A percentile compares a stretch with the other conserved stretches of the same genome.
Evolutionary conservation across 371 early-diverging fungal species (phyloP).

Genomic region (Homolaphlyctis polyrhiza): DNA sequence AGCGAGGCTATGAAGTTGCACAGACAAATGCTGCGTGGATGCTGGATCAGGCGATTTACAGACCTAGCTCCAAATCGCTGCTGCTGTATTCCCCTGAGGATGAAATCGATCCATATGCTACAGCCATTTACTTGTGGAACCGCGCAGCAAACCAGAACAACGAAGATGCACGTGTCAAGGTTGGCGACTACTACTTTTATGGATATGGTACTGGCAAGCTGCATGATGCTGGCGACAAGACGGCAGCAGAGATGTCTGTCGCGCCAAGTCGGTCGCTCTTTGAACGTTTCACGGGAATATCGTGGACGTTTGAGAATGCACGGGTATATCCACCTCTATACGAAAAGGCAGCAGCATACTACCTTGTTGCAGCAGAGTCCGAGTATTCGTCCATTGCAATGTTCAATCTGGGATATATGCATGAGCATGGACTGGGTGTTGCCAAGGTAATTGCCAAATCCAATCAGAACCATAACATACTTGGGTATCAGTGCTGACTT

Average conservation of each 20-base stretch:
- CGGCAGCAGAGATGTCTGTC: neutral
- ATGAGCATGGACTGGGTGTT: slow-evolving; percentile 93
- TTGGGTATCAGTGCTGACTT: neutral
- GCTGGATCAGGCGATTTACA: slow-evolving; percentile 55
- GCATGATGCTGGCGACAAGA: neutral
- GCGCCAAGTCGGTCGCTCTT: neutral
- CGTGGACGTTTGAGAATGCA: neutral
- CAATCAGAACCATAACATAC: neutral
- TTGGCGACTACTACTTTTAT: slow-evolving; percentile 89
- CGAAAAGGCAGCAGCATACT: slow-evolving; percentile 79
- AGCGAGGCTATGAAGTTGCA: slow-evolving; percentile 76
- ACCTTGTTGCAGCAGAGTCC: slow-evolving; percentile 81
- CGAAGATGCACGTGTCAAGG: slow-evolving; percentile 81
- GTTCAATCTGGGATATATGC: slow-evolving; percentile 97
- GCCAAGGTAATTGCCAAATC: slow-evolving; percentile 41
- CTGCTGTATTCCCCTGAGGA: neutral
- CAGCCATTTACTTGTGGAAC: slow-evolving; percentile 85
- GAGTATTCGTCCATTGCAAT: slow-evolving; percentile 79
- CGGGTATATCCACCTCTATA: slow-evolving; percentile 34
- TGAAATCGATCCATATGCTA: slow-evolving; percentile 27
- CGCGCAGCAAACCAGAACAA: slow-evolving; percentile 94
- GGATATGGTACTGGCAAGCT: slow-evolving; percentile 48
- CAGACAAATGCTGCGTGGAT: slow-evolving; percentile 88
- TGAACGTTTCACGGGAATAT: neutral
- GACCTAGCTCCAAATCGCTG: neutral